Percentiles rank a stretch among this genome's conserved stretches.
These are phyloP conservation scores for Calonectria multiphialidica DNA, from an alignment of 2,329 filamentous ascomycete species.

Conservation along the genomic window DNA sequence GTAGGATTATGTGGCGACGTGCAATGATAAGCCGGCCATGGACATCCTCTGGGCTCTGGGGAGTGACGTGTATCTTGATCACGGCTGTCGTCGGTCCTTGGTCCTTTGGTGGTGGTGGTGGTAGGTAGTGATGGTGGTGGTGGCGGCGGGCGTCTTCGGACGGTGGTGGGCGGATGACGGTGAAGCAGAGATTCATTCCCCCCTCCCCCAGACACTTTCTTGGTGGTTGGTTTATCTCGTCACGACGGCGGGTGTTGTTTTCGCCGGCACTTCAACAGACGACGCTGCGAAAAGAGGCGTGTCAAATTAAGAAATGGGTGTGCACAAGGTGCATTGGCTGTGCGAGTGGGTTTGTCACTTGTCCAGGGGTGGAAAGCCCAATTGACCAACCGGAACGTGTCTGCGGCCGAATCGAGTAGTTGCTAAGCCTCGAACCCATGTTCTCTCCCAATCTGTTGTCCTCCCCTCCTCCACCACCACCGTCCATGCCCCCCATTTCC, in stretches of 20 bases:
- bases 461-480: background rate
- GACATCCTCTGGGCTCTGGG: background rate
- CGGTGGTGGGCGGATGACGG: background rate
- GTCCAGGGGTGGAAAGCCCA: slow-evolving; percentile 37
- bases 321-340: slow-evolving; percentile 3
- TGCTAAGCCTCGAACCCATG: slow-evolving; percentile 36
- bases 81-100: too few relatives aligned
- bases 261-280: background rate
- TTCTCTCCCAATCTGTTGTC: background rate
- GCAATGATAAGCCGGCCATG: background rate
- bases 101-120: background rate
- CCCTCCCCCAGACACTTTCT: background rate
- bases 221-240: background rate
- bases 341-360: slow-evolving; percentile 29
- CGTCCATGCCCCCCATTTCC: slow-evolving; percentile 1
- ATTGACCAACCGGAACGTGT: slow-evolving; percentile 39
- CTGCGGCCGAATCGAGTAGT: slow-evolving; percentile 45
- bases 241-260: slow-evolving; percentile 10
- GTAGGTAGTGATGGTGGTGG: background rate
- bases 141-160: background rate
- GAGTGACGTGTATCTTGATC: slow-evolving; percentile 3
- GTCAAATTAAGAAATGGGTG: slow-evolving; percentile 5
- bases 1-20: slow-evolving; percentile 1
- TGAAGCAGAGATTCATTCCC: background rate
- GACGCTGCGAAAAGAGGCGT: background rate